Percentiles rank a stretch among this genome's conserved stretches.
Conservation (phyloP, 805 yeast genomes). For the Wickerhamiella dianesei region DNA sequence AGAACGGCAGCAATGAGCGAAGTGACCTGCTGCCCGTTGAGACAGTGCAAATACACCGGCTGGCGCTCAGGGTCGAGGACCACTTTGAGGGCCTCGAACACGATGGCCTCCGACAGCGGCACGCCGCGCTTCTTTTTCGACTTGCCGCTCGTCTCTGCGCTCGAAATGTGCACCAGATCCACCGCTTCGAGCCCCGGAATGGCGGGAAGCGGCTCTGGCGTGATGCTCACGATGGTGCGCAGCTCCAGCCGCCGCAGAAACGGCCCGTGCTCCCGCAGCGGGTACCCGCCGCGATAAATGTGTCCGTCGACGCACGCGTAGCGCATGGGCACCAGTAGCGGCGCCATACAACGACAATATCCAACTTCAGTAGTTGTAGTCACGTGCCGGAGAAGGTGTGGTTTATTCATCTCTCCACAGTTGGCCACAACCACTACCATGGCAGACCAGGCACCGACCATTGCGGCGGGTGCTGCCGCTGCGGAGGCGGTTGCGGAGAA, state of each 20-base stretch:
- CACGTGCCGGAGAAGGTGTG: no score
- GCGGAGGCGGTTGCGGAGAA: background rate
- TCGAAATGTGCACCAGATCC: slow-evolving; percentile 51
- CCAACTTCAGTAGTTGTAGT: no score
- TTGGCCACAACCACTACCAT: background rate
- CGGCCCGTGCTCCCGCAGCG: slow-evolving; percentile 57
- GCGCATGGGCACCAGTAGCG: slow-evolving; percentile 43
- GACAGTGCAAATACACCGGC: slow-evolving; percentile 75
- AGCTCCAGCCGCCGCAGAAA: slow-evolving; percentile 54
- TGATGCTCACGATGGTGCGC: slow-evolving; percentile 60
- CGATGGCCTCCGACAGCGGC: slow-evolving; percentile 57
- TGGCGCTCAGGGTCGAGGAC: slow-evolving; percentile 45
- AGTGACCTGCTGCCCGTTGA: slow-evolving; percentile 81
- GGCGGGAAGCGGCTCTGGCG: slow-evolving; percentile 53
- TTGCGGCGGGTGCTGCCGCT: background rate
- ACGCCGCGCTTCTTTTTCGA: slow-evolving; percentile 34
- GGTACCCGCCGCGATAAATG: slow-evolving; percentile 76
- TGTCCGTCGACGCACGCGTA: slow-evolving; percentile 58
- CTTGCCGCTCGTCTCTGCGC: slow-evolving; percentile 35
- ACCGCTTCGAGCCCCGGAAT: slow-evolving; percentile 40
- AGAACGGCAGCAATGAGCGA: slow-evolving; percentile 76
- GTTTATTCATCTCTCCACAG: background rate
- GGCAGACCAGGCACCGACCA: background rate
- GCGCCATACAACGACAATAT: no score
- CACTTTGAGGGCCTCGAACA: slow-evolving; percentile 42